Percentiles rank a stretch among this genome's conserved stretches.
These are phyloP conservation scores for Aspergillus hiratsukae DNA, from an alignment of 2,329 filamentous ascomycete genomes.

Conservation along the genomic window DNA sequence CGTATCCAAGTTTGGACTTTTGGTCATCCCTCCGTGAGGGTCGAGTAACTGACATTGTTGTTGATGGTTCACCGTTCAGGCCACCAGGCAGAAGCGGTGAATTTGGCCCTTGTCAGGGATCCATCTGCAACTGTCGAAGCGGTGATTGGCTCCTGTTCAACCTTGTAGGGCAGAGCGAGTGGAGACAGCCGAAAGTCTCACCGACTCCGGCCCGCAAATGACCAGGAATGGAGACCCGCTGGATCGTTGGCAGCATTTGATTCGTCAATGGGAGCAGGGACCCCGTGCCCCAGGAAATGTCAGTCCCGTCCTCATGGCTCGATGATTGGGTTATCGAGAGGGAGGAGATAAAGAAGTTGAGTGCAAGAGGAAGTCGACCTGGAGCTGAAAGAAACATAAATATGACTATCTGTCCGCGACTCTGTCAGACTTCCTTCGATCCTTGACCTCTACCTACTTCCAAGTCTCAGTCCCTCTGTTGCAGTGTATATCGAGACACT, in stretches of 20 bases:
- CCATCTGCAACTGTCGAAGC: neutral
- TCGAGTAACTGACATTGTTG: neutral
- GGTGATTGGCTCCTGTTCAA: neutral
- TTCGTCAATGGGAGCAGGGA: constrained; percentile 7
- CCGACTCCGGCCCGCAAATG: constrained; percentile 10
- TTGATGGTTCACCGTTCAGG: neutral
- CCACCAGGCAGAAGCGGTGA: constrained; percentile 19
- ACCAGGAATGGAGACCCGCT: constrained; percentile 12
- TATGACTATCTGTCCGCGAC: constrained; percentile 7
- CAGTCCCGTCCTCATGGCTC: neutral
- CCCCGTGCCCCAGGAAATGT: neutral
- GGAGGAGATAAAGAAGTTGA: neutral
- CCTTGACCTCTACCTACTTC: neutral
- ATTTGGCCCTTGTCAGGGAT: constrained; percentile 9
- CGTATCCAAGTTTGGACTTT: neutral
- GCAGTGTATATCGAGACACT: neutral
- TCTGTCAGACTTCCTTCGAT: neutral
- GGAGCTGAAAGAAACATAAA: constrained; percentile 13
- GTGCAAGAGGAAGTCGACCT: neutral
- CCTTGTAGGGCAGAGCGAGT: constrained; percentile 10
- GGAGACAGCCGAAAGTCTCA: constrained; percentile 5
- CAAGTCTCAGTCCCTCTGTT: neutral
- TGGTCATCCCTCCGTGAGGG: neutral
- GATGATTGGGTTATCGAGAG: neutral
- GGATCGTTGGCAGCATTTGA: constrained; percentile 17